Conservation (phyloP, 2,329 filamentous ascomycete genomes). For the Aureobasidium zeae region DNA sequence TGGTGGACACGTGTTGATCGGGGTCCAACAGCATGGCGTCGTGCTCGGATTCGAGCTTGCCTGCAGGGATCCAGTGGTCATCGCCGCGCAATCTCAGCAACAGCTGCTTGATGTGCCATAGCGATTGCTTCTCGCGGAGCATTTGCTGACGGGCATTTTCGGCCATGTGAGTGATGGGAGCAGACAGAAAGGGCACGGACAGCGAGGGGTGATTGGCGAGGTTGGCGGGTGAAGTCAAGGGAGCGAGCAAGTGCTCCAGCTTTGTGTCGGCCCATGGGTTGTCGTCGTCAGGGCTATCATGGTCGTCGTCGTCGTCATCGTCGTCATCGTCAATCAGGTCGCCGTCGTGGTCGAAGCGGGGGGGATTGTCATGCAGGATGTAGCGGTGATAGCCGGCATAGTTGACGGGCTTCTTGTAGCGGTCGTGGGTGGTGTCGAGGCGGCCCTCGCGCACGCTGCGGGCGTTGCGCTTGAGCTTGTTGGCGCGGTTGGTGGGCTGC, state of each 20-base stretch:
- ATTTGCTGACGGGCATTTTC: constrained; percentile 60
- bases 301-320: constrained; percentile 52
- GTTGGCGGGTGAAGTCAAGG: constrained; percentile 65
- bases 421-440: constrained; percentile 56
- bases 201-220: constrained; percentile 65
- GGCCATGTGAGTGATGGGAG: constrained; percentile 61
- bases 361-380: constrained; percentile 66
- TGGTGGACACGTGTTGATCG: background rate
- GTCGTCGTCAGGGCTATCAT: constrained; percentile 56
- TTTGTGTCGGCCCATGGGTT: constrained; percentile 66
- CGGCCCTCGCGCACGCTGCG: constrained; percentile 62
- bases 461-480: constrained; percentile 69
- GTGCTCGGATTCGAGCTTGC: constrained; percentile 41
- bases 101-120: constrained; percentile 67
- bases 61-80: constrained; percentile 54
- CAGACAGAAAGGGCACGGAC: constrained; percentile 64
- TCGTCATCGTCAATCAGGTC: constrained; percentile 32
- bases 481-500: constrained; percentile 62
- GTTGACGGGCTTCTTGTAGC: constrained; percentile 55
- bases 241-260: constrained; percentile 65
- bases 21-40: constrained; percentile 34
- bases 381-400: constrained; percentile 64
- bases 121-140: constrained; percentile 62
- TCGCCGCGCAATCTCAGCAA: constrained; percentile 67
- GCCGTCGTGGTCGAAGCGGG: constrained; percentile 66